Conservation (phyloP, 805 yeast species). For the Allodekkera sacchari region DNA sequence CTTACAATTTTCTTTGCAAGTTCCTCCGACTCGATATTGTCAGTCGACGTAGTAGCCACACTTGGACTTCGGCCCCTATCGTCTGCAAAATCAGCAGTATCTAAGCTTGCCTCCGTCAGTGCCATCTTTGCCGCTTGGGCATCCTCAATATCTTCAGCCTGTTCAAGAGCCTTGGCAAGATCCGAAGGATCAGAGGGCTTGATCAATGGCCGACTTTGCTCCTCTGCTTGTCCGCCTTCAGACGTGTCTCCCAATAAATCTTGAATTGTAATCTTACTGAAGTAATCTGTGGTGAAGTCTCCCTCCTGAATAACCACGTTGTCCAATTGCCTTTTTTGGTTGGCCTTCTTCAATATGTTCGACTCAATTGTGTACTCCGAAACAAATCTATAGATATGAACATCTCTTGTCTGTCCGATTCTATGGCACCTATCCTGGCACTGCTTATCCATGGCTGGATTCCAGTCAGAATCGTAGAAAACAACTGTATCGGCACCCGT, state of each 20-base stretch:
- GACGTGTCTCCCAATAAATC: conserved; percentile 69
- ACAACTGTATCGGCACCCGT: conserved; percentile 99
- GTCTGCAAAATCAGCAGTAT: conserved; percentile 78
- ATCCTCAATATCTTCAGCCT: conserved; percentile 93
- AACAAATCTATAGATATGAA: conserved; percentile 92
- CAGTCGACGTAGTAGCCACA: conserved; percentile 10
- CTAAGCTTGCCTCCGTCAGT: conserved; percentile 74
- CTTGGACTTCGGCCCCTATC: conserved; percentile 19
- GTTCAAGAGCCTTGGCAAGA: conserved; percentile 49
- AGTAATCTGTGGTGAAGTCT: conserved; percentile 95
- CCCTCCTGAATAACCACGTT: conserved; percentile 96
- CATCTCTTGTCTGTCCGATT: conserved; percentile 97
- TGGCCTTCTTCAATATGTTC: conserved; percentile 86
- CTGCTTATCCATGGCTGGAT: conserved; percentile 98
- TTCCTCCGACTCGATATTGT: conserved; percentile 13
- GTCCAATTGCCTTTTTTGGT: conserved; percentile 88
- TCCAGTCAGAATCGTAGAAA: conserved; percentile 98
- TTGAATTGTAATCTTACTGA: conserved; percentile 76
- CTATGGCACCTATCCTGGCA: conserved; percentile 99
- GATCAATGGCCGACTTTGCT: conserved; percentile 35
- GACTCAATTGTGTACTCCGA: conserved; percentile 95
- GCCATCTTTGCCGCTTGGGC: conserved; percentile 86
- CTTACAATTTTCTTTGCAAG: conserved; percentile 13
- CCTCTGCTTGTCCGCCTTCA: conserved; percentile 19
- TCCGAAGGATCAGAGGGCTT: conserved; percentile 25